Percentiles rank a stretch among this genome's conserved stretches.
Evolutionary conservation across 2,329 filamentous ascomycete species (phyloP).

Genomic region (Hymenoscyphus salicellus): DNA sequence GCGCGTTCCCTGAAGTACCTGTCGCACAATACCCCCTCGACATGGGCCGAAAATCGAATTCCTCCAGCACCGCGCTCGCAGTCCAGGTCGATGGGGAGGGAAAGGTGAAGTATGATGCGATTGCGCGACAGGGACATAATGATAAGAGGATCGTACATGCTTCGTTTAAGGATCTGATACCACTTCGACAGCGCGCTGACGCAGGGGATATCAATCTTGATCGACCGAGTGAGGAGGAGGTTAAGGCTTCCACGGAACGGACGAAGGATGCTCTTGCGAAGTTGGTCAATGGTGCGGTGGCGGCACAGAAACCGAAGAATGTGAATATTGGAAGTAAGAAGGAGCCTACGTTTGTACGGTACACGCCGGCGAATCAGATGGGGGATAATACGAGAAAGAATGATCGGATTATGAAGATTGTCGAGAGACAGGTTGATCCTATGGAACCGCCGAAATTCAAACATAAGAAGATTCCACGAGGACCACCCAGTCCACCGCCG

Average conservation of each 20-base stretch:
- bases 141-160: slow-evolving; percentile 85
- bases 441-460: slow-evolving; percentile 99
- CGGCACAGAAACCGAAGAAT: slow-evolving; percentile 94
- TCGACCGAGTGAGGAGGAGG: slow-evolving; percentile 79
- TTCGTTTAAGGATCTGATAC: slow-evolving; percentile 95
- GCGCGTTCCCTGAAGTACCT: slow-evolving; percentile 89
- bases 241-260: slow-evolving; percentile 78
- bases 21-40: slow-evolving; percentile 94
- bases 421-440: slow-evolving; percentile 87
- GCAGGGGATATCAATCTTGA: slow-evolving; percentile 87
- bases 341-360: slow-evolving; percentile 90
- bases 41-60: slow-evolving; percentile 77
- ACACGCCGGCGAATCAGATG: slow-evolving; percentile 96
- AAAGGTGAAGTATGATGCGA: slow-evolving; percentile 94
- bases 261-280: slow-evolving; percentile 82
- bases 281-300: slow-evolving; percentile 79
- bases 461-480: slow-evolving; percentile 94
- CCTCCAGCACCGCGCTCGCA: slow-evolving; percentile 81
- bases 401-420: slow-evolving; percentile 97
- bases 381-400: slow-evolving; percentile 81
- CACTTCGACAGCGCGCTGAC: slow-evolving; percentile 86
- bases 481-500: slow-evolving; percentile 86
- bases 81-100: slow-evolving; percentile 88
- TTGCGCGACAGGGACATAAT: slow-evolving; percentile 83
- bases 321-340: slow-evolving; percentile 76